Base-by-base conservation (phyloP, 2,329 filamentous ascomycete species). In the Sarocladiaceae sp. region DNA sequence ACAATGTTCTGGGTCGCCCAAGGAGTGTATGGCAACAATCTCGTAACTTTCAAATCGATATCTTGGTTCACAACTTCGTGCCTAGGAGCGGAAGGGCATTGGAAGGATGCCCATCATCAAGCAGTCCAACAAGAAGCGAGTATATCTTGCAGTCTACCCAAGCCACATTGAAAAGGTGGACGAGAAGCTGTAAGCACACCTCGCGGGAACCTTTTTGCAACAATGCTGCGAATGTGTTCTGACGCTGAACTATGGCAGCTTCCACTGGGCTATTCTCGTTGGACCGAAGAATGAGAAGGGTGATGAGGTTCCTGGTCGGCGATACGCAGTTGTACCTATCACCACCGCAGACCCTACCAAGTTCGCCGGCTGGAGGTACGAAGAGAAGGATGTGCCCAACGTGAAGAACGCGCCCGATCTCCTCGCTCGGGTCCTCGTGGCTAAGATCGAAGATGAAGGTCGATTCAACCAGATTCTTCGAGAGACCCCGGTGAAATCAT, bases 351-450 rank as follows among this genome's bases (percentile, higher is more conserved):
- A 41, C 13, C 47, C 71, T 69, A 24, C 37, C 6, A 41, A 41
- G 23, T 74, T 75, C 2, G 33, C 51, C 3, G 74, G 75, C 50
- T 88, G 83, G 83, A 82, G 80, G 66, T 88, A 89, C 71, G 80
- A 75, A 56, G 68, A 61, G 15, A 2, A 26, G 0, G 0, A 12
- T 6, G 12, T 58, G 1, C 2, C n/a, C 0, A 50, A 62, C 13
- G 50, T 58, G 1, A 49, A 43, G 16, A 47, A 2, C 32, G 58
- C 59, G 2, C 45, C 27, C 19, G 58, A 20, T 15, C 57, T 69
- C 7, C 58, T 71, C 23, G 62, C 53, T 1, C 64, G 65, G 7
- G 45, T 68, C 46, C 3, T 63, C 11, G 58, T 69, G 43, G 65
- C 59, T 26, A 70, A 71, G 50, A 47, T 70, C 21, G 50, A 55